A percentile compares a stretch with the other conserved stretches of the same genome.
These are phyloP conservation scores for Canna indica DNA, from an alignment of 176 grass and related monocot species.

Conservation along the genomic window DNA sequence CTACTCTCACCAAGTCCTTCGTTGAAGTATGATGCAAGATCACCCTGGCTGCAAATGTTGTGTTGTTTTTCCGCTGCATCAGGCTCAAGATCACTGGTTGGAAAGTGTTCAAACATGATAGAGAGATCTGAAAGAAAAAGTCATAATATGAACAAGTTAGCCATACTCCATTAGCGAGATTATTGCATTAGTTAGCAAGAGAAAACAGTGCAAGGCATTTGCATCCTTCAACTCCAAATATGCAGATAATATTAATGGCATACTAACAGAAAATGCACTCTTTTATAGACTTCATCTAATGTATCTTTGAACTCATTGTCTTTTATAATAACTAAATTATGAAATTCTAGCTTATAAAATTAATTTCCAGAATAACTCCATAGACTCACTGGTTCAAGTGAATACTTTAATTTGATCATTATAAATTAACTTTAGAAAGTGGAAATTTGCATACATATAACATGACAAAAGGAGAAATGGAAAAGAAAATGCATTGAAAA, in stretches of 20 bases:
- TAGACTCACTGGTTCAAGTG: too few relatives aligned
- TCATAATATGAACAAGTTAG: not conserved
- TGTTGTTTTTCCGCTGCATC: slow-evolving; percentile 26
- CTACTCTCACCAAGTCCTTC: slow-evolving; percentile 26
- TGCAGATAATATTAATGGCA: not conserved
- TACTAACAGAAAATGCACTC: not conserved
- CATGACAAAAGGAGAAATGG: too few relatives aligned
- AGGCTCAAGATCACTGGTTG: slow-evolving; percentile 29
- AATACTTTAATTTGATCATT: too few relatives aligned
- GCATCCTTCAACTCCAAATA: not conserved
- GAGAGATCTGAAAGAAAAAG: slow-evolving; percentile 39
- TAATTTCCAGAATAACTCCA: too few relatives aligned
- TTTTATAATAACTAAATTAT: not conserved
- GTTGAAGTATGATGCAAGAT: slow-evolving; percentile 2
- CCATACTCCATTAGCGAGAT: not conserved
- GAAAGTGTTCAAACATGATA: slow-evolving; percentile 29
- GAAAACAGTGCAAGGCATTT: not conserved
- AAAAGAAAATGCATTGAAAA: too few relatives aligned
- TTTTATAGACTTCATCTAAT: not conserved
- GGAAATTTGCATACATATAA: too few relatives aligned
- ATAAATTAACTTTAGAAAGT: too few relatives aligned
- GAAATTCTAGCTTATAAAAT: too few relatives aligned
- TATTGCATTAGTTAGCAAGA: not conserved
- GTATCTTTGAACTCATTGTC: not conserved
- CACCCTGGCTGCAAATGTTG: slow-evolving; percentile 24